phyloP scores from a whole-genome alignment of 2,329 filamentous ascomycete genomes.

The Fusarium fujikuroi region DNA sequence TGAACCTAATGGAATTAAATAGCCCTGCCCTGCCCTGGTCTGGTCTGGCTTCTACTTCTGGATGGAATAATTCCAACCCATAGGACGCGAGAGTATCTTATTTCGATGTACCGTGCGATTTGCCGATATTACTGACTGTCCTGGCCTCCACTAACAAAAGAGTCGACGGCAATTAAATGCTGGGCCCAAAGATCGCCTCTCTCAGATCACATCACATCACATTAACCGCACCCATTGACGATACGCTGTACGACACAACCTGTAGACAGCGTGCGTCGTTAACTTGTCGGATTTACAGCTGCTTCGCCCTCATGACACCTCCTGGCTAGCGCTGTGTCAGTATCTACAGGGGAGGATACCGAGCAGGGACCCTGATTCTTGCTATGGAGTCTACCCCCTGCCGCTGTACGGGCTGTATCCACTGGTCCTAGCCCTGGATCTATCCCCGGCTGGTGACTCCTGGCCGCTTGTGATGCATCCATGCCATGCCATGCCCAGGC shows the following conservation, averaged over 20 bases:
- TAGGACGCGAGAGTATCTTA: conserved; percentile 9
- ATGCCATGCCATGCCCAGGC: conserved; percentile 29
- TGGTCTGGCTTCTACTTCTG: neutral
- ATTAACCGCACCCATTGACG: conserved; percentile 7
- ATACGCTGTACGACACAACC: conserved; percentile 8
- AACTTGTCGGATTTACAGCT: conserved; percentile 17
- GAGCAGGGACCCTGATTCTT: conserved; percentile 40
- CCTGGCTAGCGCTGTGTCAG: conserved; percentile 40
- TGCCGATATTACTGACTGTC: conserved; percentile 18
- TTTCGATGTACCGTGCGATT: conserved; percentile 31
- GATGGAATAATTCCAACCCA: conserved; percentile 22
- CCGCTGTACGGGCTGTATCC: conserved; percentile 7
- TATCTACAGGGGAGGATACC: conserved; percentile 33
- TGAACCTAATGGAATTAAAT: conserved; percentile 20
- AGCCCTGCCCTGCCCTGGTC: conserved; percentile 25
- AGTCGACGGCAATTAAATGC: neutral
- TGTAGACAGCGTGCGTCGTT: neutral
- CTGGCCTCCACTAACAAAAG: neutral
- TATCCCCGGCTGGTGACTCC: conserved; percentile 22
- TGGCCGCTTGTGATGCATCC: conserved; percentile 16
- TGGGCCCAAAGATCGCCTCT: conserved; percentile 13
- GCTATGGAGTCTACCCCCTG: conserved; percentile 23
- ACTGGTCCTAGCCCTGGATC: conserved; percentile 9
- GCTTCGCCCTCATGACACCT: conserved; percentile 11
- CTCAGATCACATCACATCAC: conserved; percentile 26